Percentiles rank a stretch among this genome's conserved stretches.
Conservation (phyloP, 1,284 basidiomycete genomes). For the Chalciporus sp. region DNA sequence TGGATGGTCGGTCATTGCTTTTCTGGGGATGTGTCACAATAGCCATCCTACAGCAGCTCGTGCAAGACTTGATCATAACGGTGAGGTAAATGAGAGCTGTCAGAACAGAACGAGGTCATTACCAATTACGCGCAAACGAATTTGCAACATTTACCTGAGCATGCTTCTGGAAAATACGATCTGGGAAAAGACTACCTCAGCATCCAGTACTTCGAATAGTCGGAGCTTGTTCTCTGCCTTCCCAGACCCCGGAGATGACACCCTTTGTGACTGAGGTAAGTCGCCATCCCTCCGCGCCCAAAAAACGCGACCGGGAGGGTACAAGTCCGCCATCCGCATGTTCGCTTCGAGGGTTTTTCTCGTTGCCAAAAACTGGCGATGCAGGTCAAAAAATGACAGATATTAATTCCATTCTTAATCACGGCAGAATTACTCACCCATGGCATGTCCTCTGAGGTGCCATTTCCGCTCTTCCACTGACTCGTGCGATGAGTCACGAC, state of each 20-base stretch:
- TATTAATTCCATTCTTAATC: neutral
- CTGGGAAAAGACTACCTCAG: conserved; percentile 76
- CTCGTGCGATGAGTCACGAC: conserved; percentile 62
- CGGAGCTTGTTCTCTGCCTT: conserved; percentile 50
- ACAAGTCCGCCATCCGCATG: conserved; percentile 76
- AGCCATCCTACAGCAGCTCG: conserved; percentile 51
- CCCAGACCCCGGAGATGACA: conserved; percentile 13
- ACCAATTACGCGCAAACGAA: neutral
- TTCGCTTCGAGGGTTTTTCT: conserved; percentile 85
- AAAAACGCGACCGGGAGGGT: conserved; percentile 77
- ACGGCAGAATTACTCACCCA: conserved; percentile 53
- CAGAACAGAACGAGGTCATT: conserved; percentile 11
- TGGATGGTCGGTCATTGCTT: neutral
- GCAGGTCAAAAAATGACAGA: neutral
- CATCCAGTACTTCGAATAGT: conserved; percentile 74
- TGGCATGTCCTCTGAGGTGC: conserved; percentile 55
- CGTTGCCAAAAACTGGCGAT: conserved; percentile 66
- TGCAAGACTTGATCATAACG: conserved; percentile 67
- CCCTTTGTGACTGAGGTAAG: conserved; percentile 48
- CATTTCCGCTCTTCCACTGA: conserved; percentile 58
- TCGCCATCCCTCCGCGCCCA: conserved; percentile 77
- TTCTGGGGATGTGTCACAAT: conserved; percentile 2
- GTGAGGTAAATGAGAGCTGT: conserved; percentile 66
- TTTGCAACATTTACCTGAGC: conserved; percentile 56
- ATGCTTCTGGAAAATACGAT: conserved; percentile 81